These are phyloP conservation scores for Casuarina cunninghamiana DNA, from an alignment of 306 rosid genomes.

Conservation along the genomic window DNA sequence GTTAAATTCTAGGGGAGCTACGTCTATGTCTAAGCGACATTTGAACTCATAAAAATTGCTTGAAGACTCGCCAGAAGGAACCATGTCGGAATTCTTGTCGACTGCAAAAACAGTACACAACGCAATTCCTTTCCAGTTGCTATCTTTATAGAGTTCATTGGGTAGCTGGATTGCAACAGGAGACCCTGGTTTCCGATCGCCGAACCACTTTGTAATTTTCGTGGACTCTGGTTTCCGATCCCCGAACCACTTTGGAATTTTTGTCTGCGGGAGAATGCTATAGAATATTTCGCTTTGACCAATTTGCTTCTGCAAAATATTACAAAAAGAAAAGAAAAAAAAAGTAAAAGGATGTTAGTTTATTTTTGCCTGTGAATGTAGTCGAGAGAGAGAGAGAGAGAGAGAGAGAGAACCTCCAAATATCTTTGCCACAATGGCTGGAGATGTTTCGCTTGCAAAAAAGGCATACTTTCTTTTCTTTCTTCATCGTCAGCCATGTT, in stretches of 20 bases:
- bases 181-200: neutral
- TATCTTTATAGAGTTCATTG: neutral
- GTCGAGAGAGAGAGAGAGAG: no score
- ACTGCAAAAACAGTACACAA: neutral
- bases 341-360: neutral
- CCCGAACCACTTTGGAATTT: neutral
- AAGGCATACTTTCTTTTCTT: no score
- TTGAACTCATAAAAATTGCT: neutral
- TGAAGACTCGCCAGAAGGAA: neutral
- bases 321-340: no score
- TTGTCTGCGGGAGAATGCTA: no score
- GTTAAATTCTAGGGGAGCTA: neutral
- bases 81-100: no score
- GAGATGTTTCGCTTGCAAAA: no score
- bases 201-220: neutral
- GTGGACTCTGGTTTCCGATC: neutral
- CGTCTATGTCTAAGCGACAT: neutral
- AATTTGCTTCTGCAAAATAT: neutral
- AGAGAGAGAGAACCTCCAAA: no score
- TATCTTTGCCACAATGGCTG: no score
- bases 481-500: no score
- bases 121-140: neutral
- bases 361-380: neutral
- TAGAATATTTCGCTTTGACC: neutral
- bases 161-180: neutral